These are phyloP conservation scores for Cryptococcus sp. DNA, from an alignment of 1,284 basidiomycete species.

Conservation along the genomic window DNA sequence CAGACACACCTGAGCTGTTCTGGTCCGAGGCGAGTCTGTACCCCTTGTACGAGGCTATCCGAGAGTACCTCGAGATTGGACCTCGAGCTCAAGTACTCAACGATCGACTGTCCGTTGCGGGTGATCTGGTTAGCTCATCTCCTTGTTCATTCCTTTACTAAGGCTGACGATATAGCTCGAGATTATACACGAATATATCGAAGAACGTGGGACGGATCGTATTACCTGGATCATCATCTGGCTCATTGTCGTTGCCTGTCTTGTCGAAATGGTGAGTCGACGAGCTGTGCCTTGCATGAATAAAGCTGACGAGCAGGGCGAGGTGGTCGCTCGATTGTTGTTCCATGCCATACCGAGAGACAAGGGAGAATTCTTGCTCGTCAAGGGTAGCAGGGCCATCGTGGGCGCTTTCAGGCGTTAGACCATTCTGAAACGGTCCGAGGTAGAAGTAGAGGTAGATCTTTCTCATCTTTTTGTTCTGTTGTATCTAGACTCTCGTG, in stretches of 20 bases:
- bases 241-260: constrained; percentile 80
- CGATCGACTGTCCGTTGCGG: constrained; percentile 79
- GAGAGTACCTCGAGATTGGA: constrained; percentile 91
- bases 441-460: too few species aligned
- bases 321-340: constrained; percentile 72
- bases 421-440: too few species aligned
- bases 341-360: constrained; percentile 48
- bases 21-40: constrained; percentile 90
- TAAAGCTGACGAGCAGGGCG: constrained; percentile 54
- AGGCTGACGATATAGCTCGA: constrained; percentile 58
- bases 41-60: constrained; percentile 83
- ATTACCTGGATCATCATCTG: constrained; percentile 95
- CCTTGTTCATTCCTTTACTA: neutral
- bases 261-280: constrained; percentile 49
- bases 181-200: constrained; percentile 89
- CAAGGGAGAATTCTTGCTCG: constrained; percentile 26
- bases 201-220: constrained; percentile 84
- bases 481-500: too few species aligned
- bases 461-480: too few species aligned
- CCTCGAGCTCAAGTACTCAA: constrained; percentile 79
- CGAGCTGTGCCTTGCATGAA: neutral
- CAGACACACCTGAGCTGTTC: constrained; percentile 86
- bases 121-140: constrained; percentile 66
- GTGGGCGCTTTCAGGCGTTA: constrained; percentile 2
- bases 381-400: constrained; percentile 18